Evolutionary conservation across 2,329 filamentous ascomycete genomes (phyloP).

Genomic region (Macroventuria anomochaeta): DNA sequence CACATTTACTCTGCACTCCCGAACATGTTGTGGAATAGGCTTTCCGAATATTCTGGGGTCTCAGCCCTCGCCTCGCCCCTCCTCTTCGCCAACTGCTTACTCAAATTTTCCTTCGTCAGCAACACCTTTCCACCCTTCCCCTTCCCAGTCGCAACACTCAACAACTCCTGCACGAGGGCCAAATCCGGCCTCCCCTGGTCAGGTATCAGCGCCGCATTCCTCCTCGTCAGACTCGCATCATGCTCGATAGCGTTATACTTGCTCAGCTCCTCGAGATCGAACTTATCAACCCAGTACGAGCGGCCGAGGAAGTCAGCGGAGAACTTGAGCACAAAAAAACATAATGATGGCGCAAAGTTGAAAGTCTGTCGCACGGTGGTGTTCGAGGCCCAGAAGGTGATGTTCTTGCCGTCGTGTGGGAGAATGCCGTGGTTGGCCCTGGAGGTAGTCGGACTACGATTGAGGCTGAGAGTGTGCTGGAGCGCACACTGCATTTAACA

Average conservation of each 20-base stretch:
- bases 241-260: conserved; percentile 46
- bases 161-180: conserved; percentile 44
- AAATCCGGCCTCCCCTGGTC: conserved; percentile 50
- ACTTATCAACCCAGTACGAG: conserved; percentile 25
- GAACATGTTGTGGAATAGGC: conserved; percentile 50
- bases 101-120: conserved; percentile 50
- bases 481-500: conserved; percentile 34
- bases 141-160: conserved; percentile 48
- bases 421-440: conserved; percentile 44
- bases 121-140: conserved; percentile 41
- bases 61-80: conserved; percentile 45
- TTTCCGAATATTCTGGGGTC: conserved; percentile 47
- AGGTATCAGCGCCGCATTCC: conserved; percentile 41
- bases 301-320: conserved; percentile 32
- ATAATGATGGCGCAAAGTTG: conserved; percentile 44
- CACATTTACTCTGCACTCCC: conserved; percentile 48
- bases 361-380: conserved; percentile 33
- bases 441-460: conserved; percentile 9
- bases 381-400: conserved; percentile 40
- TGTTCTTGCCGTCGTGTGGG: conserved; percentile 41
- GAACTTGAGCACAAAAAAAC: conserved; percentile 41
- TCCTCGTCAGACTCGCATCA: conserved; percentile 42
- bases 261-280: conserved; percentile 42
- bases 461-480: too few species aligned
- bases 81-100: conserved; percentile 41